Evolutionary conservation across 2,329 filamentous ascomycete species (phyloP).

Genomic region (Calonectria hawksworthii): DNA sequence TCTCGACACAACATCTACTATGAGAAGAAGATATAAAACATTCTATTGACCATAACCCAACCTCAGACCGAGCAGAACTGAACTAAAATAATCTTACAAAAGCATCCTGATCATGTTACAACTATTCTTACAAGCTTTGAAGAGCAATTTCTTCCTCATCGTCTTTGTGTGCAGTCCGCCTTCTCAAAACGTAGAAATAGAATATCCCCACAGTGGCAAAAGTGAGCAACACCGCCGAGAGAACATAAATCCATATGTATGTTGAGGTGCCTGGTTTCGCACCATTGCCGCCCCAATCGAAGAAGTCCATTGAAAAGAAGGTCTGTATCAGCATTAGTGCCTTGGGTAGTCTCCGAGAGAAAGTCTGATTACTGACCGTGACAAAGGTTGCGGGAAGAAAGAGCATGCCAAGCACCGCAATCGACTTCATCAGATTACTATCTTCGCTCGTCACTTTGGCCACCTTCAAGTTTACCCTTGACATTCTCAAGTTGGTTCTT

Average conservation of each 20-base stretch:
- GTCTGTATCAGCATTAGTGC: not conserved
- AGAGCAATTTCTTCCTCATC: not conserved
- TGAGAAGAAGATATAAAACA: too few relatives aligned
- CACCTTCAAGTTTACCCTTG: conserved; percentile 25
- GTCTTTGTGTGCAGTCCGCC: not conserved
- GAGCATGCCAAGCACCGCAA: conserved; percentile 39
- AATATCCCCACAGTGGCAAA: not conserved
- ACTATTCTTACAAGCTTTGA: not conserved
- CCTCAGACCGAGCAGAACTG: not conserved
- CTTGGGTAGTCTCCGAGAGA: not conserved
- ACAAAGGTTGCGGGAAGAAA: conserved; percentile 48
- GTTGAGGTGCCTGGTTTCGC: not conserved
- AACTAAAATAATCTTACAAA: not conserved
- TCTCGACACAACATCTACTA: too few relatives aligned
- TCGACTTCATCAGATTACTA: conserved; percentile 34
- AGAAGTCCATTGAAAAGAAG: conserved; percentile 2
- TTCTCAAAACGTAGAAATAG: not conserved
- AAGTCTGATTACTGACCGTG: conserved; percentile 28
- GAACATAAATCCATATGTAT: not conserved
- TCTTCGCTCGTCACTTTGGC: conserved; percentile 30
- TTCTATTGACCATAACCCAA: not conserved
- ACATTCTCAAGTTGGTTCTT: conserved; percentile 17
- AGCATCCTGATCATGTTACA: not conserved
- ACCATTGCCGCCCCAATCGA: not conserved
- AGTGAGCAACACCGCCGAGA: not conserved